Evolutionary conservation across 805 yeast species (phyloP), one percentile per base, ranked within the genome.

Genomic region (Teunomyces aglyptinius): DNA sequence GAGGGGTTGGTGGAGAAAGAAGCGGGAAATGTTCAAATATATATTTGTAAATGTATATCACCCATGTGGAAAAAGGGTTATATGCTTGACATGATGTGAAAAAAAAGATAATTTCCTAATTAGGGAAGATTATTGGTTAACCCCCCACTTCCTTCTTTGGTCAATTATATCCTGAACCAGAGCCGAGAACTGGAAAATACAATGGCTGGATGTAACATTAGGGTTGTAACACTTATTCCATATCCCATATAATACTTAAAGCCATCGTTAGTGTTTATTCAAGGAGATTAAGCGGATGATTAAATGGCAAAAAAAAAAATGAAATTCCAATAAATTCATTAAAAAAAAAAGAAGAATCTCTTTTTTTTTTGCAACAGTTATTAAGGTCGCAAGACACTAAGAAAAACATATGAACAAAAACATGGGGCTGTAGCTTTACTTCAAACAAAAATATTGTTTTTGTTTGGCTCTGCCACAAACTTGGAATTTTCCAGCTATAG

Each of bases 71-170:
- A 35, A 35, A 35, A 15, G 15, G 38, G 13, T 15, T 35, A 35
- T 35, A 28, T 3, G 33, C 15, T 15, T 5, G 13, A 27, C n/a
- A 26, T 18, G 13, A 26, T 26, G n/a, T 36, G 42, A 31, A 26
- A 38, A 38, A 26, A 38, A 26, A 38, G 27, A 22, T 26, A 41
- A 41, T 41, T 41, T 19, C 44, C 32, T 26, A 27, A 41, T 31
- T 19, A 20, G 44, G 44, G 44, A 41, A 41, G 44, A 36, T 41
- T 19, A 12, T 24, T 22, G 16, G 6, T 19, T 20, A 10, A 19
- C 15, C 18, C 33, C 42, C 33, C 42, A 38, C 39, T 36, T 22
- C 39, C 39, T 36, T 7, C 28, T 36, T 36, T 36, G 39, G 39
- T 11, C 24, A 28, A 19, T 12, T 6, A 12, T 36, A 8, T 20